Conservation (phyloP, 1,284 basidiomycete species). For the Microbotryum silenes-acaulis region DNA sequence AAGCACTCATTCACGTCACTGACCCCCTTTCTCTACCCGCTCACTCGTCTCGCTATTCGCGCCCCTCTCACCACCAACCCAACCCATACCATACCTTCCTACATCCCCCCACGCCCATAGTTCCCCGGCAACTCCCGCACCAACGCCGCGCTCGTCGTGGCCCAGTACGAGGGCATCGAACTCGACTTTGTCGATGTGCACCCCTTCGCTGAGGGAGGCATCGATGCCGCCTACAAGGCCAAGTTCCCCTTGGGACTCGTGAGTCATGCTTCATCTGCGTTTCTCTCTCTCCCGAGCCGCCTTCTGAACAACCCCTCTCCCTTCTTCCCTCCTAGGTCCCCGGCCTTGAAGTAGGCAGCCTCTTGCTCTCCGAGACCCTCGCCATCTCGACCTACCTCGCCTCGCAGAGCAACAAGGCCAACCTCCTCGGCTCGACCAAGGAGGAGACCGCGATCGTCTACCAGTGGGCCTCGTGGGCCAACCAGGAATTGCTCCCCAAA, state of each 20-base stretch:
- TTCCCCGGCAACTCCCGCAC: slow-evolving; percentile 26
- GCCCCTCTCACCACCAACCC: too few relatives aligned
- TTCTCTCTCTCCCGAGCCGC: not conserved
- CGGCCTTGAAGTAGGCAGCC: slow-evolving; percentile 67
- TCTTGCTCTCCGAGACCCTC: slow-evolving; percentile 66
- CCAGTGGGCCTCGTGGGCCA: slow-evolving; percentile 30
- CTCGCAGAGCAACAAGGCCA: slow-evolving; percentile 29
- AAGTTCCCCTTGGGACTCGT: slow-evolving; percentile 31
- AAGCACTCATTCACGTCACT: too few relatives aligned
- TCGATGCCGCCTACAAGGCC: slow-evolving; percentile 25
- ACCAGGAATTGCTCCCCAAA: slow-evolving; percentile 53
- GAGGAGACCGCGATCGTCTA: slow-evolving; percentile 31
- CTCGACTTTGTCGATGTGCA: slow-evolving; percentile 68
- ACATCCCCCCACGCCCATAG: not conserved
- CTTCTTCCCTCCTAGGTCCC: slow-evolving; percentile 70
- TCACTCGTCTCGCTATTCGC: too few relatives aligned
- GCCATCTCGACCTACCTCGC: slow-evolving; percentile 73
- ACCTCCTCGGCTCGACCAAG: slow-evolving; percentile 29
- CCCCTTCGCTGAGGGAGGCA: slow-evolving; percentile 55
- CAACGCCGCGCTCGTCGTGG: slow-evolving; percentile 54
- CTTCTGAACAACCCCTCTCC: not conserved
- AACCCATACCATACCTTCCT: too few relatives aligned
- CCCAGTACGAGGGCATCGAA: slow-evolving; percentile 61
- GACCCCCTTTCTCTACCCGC: too few relatives aligned
- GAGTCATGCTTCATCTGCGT: not conserved